Evolutionary conservation across 352 stramenopile species (phyloP), one percentile per base, ranked within the genome.

Genomic region (Phytophthora foliorum): DNA sequence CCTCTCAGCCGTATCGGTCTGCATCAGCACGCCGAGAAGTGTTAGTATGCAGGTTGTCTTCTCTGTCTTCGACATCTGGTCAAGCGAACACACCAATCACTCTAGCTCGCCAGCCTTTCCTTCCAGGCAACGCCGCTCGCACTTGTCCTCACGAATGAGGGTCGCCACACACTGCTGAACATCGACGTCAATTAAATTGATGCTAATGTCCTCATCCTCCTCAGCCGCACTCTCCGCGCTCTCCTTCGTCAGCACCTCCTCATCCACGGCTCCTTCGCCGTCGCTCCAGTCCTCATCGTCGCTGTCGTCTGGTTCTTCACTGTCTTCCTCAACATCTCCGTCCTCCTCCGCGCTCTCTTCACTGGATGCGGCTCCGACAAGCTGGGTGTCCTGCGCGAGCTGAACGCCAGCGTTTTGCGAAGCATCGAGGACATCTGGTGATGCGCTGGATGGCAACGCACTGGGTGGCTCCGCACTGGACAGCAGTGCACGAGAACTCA

Each of bases 231-330:
- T 29, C 19, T 45, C 42, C 17, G 19, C 19, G 24, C 55, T 63
- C 32, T 57, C 45, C 6, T 16, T 13, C n/a, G 56, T 63, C 21
- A 63, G 4, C 21, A 39, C 1, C 13, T 56, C 44, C 14, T 55
- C 42, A n/a, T 63, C 44, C 14, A 21, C 19, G 1, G 22, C 6
- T 22, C 11, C 19, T 29, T 27, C 7, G 2, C 24, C 21, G 6
- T 49, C 44, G 41, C 21, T 63, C 19, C 31, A 56, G 22, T 63
- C 56, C 22, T 63, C 56, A 19, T 54, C 27, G 11, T 49, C 56
- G 19, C 56, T 56, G 31, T 48, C 22, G 21, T 49, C 56, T 14
- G n/a, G 31, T 31, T 56, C 44, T 7, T 56, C 42, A 21, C 19
- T 50, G 6, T 34, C 27, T 7, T 62, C 55, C 2, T 25, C 11